phyloP scores from a whole-genome alignment of 208 protist species.

The Herpetomonas tarakana region DNA sequence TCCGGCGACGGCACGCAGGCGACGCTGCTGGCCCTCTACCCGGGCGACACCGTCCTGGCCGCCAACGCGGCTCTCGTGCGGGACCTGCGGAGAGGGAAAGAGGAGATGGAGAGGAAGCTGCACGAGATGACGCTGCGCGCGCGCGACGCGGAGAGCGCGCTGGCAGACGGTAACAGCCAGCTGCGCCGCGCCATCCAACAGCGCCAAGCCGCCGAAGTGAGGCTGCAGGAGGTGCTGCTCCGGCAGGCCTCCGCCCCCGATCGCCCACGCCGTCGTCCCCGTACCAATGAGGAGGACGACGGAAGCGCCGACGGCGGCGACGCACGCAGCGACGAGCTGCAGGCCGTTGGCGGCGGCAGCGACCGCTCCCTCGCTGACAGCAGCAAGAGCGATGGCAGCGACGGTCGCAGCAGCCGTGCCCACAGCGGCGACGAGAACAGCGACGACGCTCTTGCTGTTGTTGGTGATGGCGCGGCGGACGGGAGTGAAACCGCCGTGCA shows the following conservation, averaged over 20 bases:
- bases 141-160: background rate
- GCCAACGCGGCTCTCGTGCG: conserved; percentile 21
- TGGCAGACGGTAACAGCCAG: background rate
- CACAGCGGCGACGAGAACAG: conserved; percentile 3
- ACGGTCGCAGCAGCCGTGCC: conserved; percentile 4
- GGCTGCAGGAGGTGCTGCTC: conserved; percentile 15
- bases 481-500: conserved; percentile 7
- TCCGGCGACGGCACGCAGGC: conserved; percentile 39
- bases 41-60: conserved; percentile 38
- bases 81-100: background rate
- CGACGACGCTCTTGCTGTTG: no score
- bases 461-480: no score
- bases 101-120: background rate
- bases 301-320: background rate
- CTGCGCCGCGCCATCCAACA: conserved; percentile 8
- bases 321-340: background rate
- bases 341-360: background rate
- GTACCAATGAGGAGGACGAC: background rate
- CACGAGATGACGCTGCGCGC: background rate
- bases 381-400: background rate
- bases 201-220: conserved; percentile 14
- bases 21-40: conserved; percentile 52
- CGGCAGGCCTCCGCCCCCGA: background rate
- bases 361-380: background rate
- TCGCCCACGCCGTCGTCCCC: no score